Base-by-base conservation (phyloP, 768 basidiomycete species). In the Calocera viscosa region DNA sequence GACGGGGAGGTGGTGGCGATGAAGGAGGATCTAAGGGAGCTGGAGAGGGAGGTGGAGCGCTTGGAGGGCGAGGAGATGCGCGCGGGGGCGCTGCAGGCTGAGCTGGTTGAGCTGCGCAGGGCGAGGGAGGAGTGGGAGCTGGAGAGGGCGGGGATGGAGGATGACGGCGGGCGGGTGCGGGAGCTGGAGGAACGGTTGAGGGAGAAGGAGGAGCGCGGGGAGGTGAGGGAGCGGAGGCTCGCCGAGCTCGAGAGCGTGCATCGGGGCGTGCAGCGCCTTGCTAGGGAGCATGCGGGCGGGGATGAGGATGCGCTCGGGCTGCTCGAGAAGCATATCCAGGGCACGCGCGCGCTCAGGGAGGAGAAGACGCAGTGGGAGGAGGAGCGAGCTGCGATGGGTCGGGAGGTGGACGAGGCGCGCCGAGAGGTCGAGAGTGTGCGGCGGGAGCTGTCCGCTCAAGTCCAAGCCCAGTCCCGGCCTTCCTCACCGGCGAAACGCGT, bases 401-500 rank as follows among this genome's bases (percentile, higher is more conserved):
- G 76, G 65, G 84, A 87, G 68, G 72, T 88, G 39, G 86, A 87
- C 67, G 79, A 80, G 5, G 79, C 79, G 10, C 77, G 81, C 49
- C 77, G 74, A 32, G 84, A 85, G 68, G 74, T 82, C 35, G 86
- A 87, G 5, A 60, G 30, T 22, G 24, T 60, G 33, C 65, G 34
- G 22, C 65, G n/a, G 30, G 39, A 65, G 11, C 35, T 32, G 14
- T 40, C 68, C 11, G 28, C 47, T 35, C 66, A 71, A 53, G 66
- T 43, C 28, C 63, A 70, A 65, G 67, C 65, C 16, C 63, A 66
- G 19, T 32, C 68, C 63, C 64, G 49, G 30, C 38, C 49, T 63
- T n/a, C 38, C 35, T 22, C 24, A 40, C 41, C 41, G 49, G 65
- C n/a, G 16, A 53, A n/a, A 12, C 64, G 49, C 32, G 22, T 30